Evolutionary conservation across 2,329 filamentous ascomycete species (phyloP).

Genomic region (Zymoseptoria tritici): DNA sequence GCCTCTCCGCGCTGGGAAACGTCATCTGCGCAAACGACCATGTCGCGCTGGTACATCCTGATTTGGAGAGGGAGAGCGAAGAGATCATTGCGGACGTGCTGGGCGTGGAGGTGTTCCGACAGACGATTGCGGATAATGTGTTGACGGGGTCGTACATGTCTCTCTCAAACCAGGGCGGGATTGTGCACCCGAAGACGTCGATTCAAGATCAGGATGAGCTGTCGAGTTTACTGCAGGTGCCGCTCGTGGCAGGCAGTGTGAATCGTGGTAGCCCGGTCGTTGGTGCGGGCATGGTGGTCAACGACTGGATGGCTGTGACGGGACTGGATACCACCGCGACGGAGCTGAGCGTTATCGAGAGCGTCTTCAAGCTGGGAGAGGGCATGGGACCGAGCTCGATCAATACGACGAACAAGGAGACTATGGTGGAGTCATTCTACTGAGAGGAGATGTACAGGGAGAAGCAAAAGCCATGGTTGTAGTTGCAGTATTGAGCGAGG

Average conservation of each 20-base stretch:
- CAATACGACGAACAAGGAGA: constrained; percentile 85
- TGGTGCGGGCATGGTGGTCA: constrained; percentile 94
- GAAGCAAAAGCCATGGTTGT: not conserved
- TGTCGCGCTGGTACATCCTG: constrained; percentile 91
- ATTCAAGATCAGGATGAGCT: constrained; percentile 98
- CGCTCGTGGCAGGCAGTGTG: constrained; percentile 86
- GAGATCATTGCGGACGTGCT: constrained; percentile 95
- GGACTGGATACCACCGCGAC: constrained; percentile 94
- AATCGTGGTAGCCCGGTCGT: constrained; percentile 91
- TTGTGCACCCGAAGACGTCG: constrained; percentile 93
- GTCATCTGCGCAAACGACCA: constrained; percentile 96
- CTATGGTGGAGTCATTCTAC: constrained; percentile 98
- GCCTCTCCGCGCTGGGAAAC: constrained; percentile 89
- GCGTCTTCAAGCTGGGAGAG: constrained; percentile 89
- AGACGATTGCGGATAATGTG: constrained; percentile 95
- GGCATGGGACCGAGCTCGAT: constrained; percentile 65
- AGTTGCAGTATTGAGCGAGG: constrained; percentile 8
- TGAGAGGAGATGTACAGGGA: constrained; percentile 41
- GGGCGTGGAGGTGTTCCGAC: constrained; percentile 81
- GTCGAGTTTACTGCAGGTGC: constrained; percentile 85
- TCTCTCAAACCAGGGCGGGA: constrained; percentile 88
- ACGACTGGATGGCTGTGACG: constrained; percentile 97
- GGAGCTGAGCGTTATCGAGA: constrained; percentile 92
- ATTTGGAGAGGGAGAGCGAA: constrained; percentile 94
- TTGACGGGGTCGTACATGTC: constrained; percentile 96